Evolutionary conservation across 2,329 filamentous ascomycete species (phyloP).

Genomic region (Ophiobolus disseminans): DNA sequence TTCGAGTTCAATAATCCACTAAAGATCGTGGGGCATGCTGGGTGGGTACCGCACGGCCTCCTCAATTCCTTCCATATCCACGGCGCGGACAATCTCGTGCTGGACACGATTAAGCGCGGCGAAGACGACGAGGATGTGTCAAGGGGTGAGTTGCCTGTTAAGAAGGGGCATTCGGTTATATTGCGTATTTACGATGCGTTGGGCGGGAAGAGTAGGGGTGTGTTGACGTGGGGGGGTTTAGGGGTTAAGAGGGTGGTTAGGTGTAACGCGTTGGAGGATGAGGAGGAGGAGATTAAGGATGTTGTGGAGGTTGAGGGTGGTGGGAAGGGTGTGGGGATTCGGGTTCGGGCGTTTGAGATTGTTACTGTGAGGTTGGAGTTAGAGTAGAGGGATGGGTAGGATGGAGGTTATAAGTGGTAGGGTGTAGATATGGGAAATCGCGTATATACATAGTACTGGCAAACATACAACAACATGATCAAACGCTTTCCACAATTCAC

Average conservation of each 20-base stretch:
- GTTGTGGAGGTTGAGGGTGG: slow-evolving; percentile 53
- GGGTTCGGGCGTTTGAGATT: slow-evolving; percentile 81
- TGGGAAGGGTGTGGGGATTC: slow-evolving; percentile 58
- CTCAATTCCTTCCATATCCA: slow-evolving; percentile 70
- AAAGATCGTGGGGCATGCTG: slow-evolving; percentile 56
- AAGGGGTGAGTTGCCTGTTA: slow-evolving; percentile 61
- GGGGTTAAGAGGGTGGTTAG: slow-evolving; percentile 79
- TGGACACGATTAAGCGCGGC: slow-evolving; percentile 91
- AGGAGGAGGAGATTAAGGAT: slow-evolving; percentile 62
- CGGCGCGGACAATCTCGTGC: slow-evolving; percentile 70
- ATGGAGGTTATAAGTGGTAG: neutral
- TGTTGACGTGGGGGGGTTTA: slow-evolving; percentile 69
- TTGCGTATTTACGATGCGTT: slow-evolving; percentile 87
- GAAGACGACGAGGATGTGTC: slow-evolving; percentile 63
- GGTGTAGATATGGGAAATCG: no score
- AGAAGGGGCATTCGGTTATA: slow-evolving; percentile 80
- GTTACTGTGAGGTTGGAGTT: slow-evolving; percentile 72
- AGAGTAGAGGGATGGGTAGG: neutral
- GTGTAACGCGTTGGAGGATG: slow-evolving; percentile 88
- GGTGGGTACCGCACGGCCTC: slow-evolving; percentile 37
- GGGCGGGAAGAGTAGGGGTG: slow-evolving; percentile 78
- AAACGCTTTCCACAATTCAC: no score
- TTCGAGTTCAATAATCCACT: slow-evolving; percentile 91
- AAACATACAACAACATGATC: no score
- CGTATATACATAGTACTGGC: no score